Conservation (phyloP, 164 flowering plant species). For the Vitis labrusca region DNA sequence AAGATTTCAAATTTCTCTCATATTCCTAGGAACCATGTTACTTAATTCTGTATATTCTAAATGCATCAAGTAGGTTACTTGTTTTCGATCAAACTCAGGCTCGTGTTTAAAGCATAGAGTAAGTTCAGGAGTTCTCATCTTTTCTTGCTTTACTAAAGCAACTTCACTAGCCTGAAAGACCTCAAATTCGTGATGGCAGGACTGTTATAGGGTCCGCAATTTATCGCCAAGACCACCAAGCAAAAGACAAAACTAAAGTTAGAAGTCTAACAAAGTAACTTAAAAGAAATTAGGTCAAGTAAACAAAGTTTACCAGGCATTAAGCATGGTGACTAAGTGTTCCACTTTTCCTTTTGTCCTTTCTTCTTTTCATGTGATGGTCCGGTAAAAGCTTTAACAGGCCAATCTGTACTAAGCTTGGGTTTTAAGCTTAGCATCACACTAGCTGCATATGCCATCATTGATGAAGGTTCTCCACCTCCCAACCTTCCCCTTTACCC, state of each 20-base stretch:
- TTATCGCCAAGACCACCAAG: too few species aligned
- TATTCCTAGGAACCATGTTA: too few species aligned
- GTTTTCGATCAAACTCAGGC: too few species aligned
- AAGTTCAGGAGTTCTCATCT: conserved; percentile 4
- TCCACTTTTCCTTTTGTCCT: conserved; percentile 10
- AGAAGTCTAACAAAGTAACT: too few species aligned
- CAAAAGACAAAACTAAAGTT: too few species aligned
- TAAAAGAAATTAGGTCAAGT: neutral
- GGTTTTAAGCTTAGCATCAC: conserved; percentile 42
- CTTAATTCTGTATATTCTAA: too few species aligned
- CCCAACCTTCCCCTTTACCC: conserved; percentile 32
- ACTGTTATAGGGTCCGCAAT: too few species aligned
- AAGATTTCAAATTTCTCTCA: too few species aligned
- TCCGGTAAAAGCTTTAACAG: conserved; percentile 8
- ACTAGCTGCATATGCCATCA: conserved; percentile 17
- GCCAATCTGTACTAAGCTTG: conserved; percentile 38
- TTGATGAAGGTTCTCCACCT: conserved; percentile 29
- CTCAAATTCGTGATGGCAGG: too few species aligned
- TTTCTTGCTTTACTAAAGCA: neutral
- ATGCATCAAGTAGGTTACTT: too few species aligned
- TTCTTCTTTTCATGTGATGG: neutral
- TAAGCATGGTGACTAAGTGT: neutral
- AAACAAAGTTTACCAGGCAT: neutral
- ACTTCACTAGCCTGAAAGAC: neutral
- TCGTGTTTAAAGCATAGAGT: too few species aligned